Percentiles rank a stretch among this genome's conserved stretches.
Evolutionary conservation across 2,329 filamentous ascomycete genomes (phyloP).

Genomic region (Pseudopyricularia javanii): DNA sequence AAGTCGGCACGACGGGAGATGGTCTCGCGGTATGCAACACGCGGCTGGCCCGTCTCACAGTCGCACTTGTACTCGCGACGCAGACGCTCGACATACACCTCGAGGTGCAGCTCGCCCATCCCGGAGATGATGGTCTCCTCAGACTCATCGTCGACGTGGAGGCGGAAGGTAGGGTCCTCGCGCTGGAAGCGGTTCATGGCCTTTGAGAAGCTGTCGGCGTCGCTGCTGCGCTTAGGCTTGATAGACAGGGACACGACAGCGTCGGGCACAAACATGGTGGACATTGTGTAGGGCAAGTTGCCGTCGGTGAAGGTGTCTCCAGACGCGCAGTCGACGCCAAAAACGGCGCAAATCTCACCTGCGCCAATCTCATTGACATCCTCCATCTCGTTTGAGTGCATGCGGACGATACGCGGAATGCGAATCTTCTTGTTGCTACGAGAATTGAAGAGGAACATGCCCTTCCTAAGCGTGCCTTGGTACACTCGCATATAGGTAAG

Average conservation of each 20-base stretch:
- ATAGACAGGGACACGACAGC: constrained; percentile 97
- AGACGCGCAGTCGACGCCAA: constrained; percentile 93
- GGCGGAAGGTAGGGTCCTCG: constrained; percentile 94
- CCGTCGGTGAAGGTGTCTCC: constrained; percentile 98
- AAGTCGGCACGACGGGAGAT: constrained; percentile 70
- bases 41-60: constrained; percentile 88
- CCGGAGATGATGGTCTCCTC: constrained; percentile 96
- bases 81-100: constrained; percentile 96
- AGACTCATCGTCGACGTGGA: constrained; percentile 82
- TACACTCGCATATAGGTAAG: constrained; percentile 98
- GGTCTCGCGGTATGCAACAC: constrained; percentile 94
- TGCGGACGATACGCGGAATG: constrained; percentile 92
- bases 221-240: constrained; percentile 85
- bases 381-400: constrained; percentile 99
- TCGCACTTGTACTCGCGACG: constrained; percentile 94
- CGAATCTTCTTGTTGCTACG: constrained; percentile 92
- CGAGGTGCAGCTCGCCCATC: constrained; percentile 94
- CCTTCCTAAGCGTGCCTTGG: constrained; percentile 82
- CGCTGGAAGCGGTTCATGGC: constrained; percentile 98
- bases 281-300: constrained; percentile 84
- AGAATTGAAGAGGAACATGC: constrained; percentile 84
- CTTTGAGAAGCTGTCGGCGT: constrained; percentile 91
- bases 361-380: constrained; percentile 86
- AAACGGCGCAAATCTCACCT: constrained; percentile 96
- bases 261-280: constrained; percentile 95